These are phyloP conservation scores for Aphanomyces cochlioides DNA, from an alignment of 352 stramenopile species.

Conservation along the genomic window DNA sequence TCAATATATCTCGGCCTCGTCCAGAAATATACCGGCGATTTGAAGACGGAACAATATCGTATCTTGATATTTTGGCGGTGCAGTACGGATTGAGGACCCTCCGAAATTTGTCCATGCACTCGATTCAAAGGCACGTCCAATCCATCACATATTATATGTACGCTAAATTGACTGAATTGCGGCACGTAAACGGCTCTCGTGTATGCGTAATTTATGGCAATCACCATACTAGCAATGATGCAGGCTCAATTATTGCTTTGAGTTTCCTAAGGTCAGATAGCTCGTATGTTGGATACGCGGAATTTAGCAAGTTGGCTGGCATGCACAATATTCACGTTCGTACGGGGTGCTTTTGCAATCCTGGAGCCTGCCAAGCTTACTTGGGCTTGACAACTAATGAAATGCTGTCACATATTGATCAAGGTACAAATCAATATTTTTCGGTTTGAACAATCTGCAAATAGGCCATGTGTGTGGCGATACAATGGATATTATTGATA, in stretches of 20 bases:
- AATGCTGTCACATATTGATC: constrained; percentile 49
- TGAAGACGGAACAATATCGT: constrained; percentile 64
- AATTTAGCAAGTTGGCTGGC: constrained; percentile 61
- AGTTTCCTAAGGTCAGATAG: constrained; percentile 58
- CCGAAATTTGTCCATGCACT: constrained; percentile 43
- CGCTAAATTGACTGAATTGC: constrained; percentile 36
- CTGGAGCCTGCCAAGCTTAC: constrained; percentile 68
- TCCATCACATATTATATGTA: constrained; percentile 45
- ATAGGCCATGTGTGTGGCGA: constrained; percentile 66
- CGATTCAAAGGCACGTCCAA: constrained; percentile 48
- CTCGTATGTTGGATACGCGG: constrained; percentile 62
- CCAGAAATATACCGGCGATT: constrained; percentile 37
- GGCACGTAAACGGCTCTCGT: constrained; percentile 48
- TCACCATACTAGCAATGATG: not conserved
- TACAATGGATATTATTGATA: constrained; percentile 61
- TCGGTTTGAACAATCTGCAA: constrained; percentile 3
- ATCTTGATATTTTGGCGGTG: constrained; percentile 58
- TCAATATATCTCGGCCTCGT: constrained; percentile 25
- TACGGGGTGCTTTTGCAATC: constrained; percentile 78
- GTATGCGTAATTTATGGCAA: constrained; percentile 63
- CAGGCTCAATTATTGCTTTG: constrained; percentile 51
- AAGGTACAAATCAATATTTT: constrained; percentile 15
- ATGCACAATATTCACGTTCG: constrained; percentile 67
- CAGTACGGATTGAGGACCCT: constrained; percentile 50
- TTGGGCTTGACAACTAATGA: constrained; percentile 50